Evolutionary conservation across 2,329 filamentous ascomycete species (phyloP), one percentile per base, ranked within the genome.

Genomic region (Lachnellula arida): DNA sequence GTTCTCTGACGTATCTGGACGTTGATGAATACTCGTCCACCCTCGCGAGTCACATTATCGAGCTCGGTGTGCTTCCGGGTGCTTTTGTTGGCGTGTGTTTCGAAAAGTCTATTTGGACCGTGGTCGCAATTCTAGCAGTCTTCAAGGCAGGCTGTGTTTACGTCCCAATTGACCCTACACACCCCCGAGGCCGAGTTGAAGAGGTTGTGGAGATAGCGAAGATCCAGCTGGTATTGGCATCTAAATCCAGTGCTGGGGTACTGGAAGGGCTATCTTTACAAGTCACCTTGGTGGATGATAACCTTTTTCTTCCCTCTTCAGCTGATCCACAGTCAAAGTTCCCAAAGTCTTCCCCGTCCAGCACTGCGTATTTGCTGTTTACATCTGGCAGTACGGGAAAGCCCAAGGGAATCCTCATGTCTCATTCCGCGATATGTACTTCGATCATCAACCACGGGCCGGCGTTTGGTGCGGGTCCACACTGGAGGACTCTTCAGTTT

Each of bases 341-440:
- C 5, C 8, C 40, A 22, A 43, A 22, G 6, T 19, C 17, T 6
- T n/a, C 19, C 5, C 9, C 40, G 9, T 22, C 40, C 19, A 43
- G 19, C 15, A 43, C 15, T 19, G 73, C 73, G 0, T 56, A 56
- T 19, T 34, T 58, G 6, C 44, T 60, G 17, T 62, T 60, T 34
- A 62, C 60, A 35, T 58, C 68, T 12, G 57, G 73, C 17, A 73
- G 71, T 40, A 76, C 74, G 2, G 75, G 76, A 0, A 66, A 62
- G 2, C 75, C 75, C 1, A 78, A 77, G 58, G 60, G 61, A 44
- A 57, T 67, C 23, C 51, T 63, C 28, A 62, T 72, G 17, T 32
- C 23, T 6, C 54, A 56, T 43, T 25, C 34, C n/a, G 25, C 54
- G 22, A 5, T 56, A 19, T 40, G 35, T n/a, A 49, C 55, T 8